Evolutionary conservation across 2,329 filamentous ascomycete species (phyloP).

Genomic region (Stemphylium vesicarium): DNA sequence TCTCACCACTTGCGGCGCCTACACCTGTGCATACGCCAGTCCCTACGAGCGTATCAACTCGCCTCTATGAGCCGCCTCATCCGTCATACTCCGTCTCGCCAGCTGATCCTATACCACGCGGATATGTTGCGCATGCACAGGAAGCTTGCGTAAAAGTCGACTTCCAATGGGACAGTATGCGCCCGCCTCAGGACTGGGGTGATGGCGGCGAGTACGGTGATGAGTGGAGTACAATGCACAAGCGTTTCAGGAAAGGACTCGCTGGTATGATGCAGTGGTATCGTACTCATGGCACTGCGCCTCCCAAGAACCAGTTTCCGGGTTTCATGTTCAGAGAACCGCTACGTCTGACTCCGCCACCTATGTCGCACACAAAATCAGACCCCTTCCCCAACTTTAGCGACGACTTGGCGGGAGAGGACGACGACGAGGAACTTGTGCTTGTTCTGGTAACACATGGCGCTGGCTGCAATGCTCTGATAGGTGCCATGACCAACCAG

Average conservation of each 20-base stretch:
- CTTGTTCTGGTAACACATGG: slow-evolving; percentile 91
- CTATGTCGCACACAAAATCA: slow-evolving; percentile 24
- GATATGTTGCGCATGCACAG: slow-evolving; percentile 88
- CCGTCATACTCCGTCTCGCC: slow-evolving; percentile 84
- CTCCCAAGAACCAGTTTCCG: slow-evolving; percentile 40
- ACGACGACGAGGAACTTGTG: slow-evolving; percentile 70
- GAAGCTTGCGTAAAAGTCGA: slow-evolving; percentile 88
- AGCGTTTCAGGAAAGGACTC: slow-evolving; percentile 80
- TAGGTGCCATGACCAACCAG: slow-evolving; percentile 88
- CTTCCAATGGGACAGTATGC: slow-evolving; percentile 94
- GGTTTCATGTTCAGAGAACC: slow-evolving; percentile 42
- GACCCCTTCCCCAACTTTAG: slow-evolving; percentile 44
- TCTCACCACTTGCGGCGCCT: slow-evolving; percentile 16
- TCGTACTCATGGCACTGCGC: slow-evolving; percentile 54
- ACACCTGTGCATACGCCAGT: slow-evolving; percentile 20
- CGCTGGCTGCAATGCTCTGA: slow-evolving; percentile 92
- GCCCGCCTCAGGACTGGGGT: slow-evolving; percentile 78
- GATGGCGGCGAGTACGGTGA: slow-evolving; percentile 87
- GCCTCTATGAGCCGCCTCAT: slow-evolving; percentile 73
- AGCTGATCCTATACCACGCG: slow-evolving; percentile 80
- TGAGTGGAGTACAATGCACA: slow-evolving; percentile 96
- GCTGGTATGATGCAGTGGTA: slow-evolving; percentile 87
- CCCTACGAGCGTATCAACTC: slow-evolving; percentile 25
- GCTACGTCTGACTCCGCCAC: slow-evolving; percentile 19
- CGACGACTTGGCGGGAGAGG: slow-evolving; percentile 50